These are phyloP conservation scores for Stephania cephalantha DNA, from an alignment of 164 flowering plant species.

Conservation along the genomic window DNA sequence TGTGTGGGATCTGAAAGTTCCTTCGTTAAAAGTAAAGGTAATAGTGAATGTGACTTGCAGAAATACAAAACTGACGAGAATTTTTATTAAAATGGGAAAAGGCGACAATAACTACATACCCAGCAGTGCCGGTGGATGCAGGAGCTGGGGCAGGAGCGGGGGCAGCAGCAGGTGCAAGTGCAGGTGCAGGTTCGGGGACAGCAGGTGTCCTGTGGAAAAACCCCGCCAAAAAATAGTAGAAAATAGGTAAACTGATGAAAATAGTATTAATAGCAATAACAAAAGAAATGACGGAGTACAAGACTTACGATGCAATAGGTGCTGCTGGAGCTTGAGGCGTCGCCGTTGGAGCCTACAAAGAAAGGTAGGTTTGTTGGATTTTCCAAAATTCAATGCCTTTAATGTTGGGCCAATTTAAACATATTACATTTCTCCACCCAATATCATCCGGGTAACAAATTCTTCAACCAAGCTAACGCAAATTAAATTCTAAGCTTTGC, in stretches of 20 bases:
- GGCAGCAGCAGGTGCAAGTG: neutral
- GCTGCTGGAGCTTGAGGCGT: slow-evolving; percentile 38
- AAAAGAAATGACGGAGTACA: neutral
- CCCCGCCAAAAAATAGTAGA: neutral
- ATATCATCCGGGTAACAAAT: too few relatives aligned
- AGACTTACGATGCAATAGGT: slow-evolving; percentile 43
- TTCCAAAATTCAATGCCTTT: neutral
- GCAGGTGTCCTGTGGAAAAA: slow-evolving; percentile 30
- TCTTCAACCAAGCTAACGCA: too few relatives aligned
- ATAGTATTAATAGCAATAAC: neutral
- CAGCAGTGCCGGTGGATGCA: slow-evolving; percentile 15
- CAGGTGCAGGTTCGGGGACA: slow-evolving; percentile 23
- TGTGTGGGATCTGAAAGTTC: neutral
- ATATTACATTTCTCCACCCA: too few relatives aligned
- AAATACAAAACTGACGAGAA: neutral
- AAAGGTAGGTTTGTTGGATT: neutral
- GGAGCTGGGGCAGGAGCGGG: slow-evolving; percentile 17
- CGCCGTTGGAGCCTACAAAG: slow-evolving; percentile 41
- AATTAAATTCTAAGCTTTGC: too few relatives aligned
- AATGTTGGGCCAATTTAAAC: too few relatives aligned
- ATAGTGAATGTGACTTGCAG: neutral
- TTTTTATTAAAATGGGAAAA: neutral
- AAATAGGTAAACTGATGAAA: neutral
- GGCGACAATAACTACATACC: slow-evolving; percentile 23
- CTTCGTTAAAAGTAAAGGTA: neutral